These are phyloP conservation scores for Trametes cubensis DNA, from an alignment of 768 basidiomycete species.

Conservation along the genomic window DNA sequence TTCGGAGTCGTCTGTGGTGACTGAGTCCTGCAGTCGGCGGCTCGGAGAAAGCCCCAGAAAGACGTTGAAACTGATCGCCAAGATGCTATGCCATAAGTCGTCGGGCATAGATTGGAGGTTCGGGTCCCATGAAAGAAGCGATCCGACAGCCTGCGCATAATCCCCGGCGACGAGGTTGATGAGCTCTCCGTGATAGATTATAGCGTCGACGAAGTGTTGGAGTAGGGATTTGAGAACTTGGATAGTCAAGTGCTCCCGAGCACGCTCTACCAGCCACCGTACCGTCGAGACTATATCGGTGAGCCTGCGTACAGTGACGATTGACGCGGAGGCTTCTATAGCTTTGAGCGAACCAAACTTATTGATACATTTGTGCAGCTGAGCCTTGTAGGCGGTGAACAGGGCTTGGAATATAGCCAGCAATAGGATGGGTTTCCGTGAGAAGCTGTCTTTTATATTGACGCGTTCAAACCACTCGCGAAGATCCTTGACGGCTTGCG, in stretches of 20 bases:
- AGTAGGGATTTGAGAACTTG: constrained; percentile 60
- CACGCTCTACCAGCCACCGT: constrained; percentile 73
- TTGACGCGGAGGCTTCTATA: constrained; percentile 40
- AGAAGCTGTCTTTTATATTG: constrained; percentile 46
- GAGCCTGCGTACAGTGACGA: constrained; percentile 61
- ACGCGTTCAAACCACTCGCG: constrained; percentile 54
- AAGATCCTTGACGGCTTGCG: constrained; percentile 59
- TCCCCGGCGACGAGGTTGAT: constrained; percentile 70
- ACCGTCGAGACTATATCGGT: constrained; percentile 66
- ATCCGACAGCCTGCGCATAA: constrained; percentile 77
- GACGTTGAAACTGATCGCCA: constrained; percentile 76
- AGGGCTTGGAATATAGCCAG: constrained; percentile 71
- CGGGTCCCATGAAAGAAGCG: constrained; percentile 63
- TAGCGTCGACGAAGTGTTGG: constrained; percentile 62
- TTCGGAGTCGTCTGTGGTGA: constrained; percentile 32
- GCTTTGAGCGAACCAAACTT: constrained; percentile 44
- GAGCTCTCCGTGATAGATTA: constrained; percentile 57
- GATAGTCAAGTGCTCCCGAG: constrained; percentile 56
- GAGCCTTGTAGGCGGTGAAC: constrained; percentile 64
- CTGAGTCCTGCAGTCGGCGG: constrained; percentile 37
- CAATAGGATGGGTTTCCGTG: constrained; percentile 52
- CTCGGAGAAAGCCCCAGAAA: constrained; percentile 63
- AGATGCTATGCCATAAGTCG: constrained; percentile 65
- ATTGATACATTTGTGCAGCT: constrained; percentile 49
- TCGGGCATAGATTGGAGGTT: constrained; percentile 79